A percentile compares a stretch with the other conserved stretches of the same genome.
Evolutionary conservation across 257 asterid species (phyloP).

Genomic region (Solanum verrucosum): DNA sequence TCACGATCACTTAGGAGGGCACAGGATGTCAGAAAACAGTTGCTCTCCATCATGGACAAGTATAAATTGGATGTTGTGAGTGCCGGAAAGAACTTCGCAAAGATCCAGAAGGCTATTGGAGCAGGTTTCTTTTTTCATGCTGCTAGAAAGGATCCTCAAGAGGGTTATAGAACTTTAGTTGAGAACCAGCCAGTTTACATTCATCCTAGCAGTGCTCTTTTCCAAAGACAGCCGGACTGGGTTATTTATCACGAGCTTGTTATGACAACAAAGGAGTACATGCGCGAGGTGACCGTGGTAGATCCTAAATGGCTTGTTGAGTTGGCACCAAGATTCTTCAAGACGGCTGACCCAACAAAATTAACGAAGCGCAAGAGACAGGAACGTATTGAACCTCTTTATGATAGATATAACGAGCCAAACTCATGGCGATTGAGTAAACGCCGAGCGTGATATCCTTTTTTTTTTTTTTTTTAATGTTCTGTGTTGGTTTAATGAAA

Average conservation of each 20-base stretch:
- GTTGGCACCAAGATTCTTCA: constrained; percentile 88
- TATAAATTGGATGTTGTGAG: constrained; percentile 77
- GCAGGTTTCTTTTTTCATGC: constrained; percentile 94
- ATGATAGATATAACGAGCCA: constrained; percentile 87
- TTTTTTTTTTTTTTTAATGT: not conserved
- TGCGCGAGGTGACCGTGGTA: constrained; percentile 85
- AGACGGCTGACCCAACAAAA: constrained; percentile 80
- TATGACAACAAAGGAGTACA: constrained; percentile 92
- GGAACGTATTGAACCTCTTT: constrained; percentile 89
- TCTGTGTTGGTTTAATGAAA: not conserved
- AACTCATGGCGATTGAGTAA: constrained; percentile 96
- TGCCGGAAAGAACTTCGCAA: constrained; percentile 76
- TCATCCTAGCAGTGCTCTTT: constrained; percentile 92
- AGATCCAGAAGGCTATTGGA: constrained; percentile 79
- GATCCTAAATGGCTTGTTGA: constrained; percentile 98
- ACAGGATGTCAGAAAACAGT: constrained; percentile 84
- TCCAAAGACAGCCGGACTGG: constrained; percentile 96
- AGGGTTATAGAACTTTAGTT: constrained; percentile 72
- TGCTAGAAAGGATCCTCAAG: constrained; percentile 91
- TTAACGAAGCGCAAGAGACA: constrained; percentile 97
- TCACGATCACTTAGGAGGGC: constrained; percentile 78
- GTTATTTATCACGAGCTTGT: constrained; percentile 88
- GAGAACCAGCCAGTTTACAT: constrained; percentile 92
- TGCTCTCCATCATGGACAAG: constrained; percentile 89
- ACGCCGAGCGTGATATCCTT: constrained; percentile 55